Percentiles rank a stretch among this genome's conserved stretches.
phyloP scores from a whole-genome alignment of 768 basidiomycete species.

The Austroboletus eburneus region DNA sequence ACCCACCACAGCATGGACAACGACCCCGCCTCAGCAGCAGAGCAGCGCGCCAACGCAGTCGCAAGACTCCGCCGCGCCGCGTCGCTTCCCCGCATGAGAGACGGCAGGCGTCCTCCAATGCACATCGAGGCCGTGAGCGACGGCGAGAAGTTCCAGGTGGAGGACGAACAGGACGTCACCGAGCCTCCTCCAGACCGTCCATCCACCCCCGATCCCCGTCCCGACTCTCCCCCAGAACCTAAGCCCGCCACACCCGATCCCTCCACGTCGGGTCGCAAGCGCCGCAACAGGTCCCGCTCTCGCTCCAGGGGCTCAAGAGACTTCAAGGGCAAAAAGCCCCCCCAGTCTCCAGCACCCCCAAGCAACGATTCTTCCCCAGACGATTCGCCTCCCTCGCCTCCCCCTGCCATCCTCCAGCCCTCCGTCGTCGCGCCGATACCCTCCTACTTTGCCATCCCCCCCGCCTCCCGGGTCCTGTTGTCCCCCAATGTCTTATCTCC shows the following conservation, averaged over 20 bases:
- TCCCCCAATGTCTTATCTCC: slow-evolving; percentile 50
- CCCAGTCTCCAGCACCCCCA: slow-evolving; percentile 45
- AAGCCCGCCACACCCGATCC: slow-evolving; percentile 39
- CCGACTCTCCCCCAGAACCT: slow-evolving; percentile 27
- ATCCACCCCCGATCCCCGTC: slow-evolving; percentile 21
- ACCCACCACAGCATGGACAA: slow-evolving; percentile 26
- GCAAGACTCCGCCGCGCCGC: slow-evolving; percentile 91
- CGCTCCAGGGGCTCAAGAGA: slow-evolving; percentile 63
- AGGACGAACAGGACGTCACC: slow-evolving; percentile 28
- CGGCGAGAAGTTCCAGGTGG: slow-evolving; percentile 56
- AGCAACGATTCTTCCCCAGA: slow-evolving; percentile 74
- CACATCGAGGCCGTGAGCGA: slow-evolving; percentile 80
- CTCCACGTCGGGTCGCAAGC: slow-evolving; percentile 45
- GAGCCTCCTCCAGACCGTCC: slow-evolving; percentile 7
- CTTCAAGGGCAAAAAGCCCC: slow-evolving; percentile 57
- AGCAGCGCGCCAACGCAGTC: slow-evolving; percentile 84
- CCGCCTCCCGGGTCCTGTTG: slow-evolving; percentile 36
- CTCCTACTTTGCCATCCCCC: slow-evolving; percentile 47
- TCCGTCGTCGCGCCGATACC: slow-evolving; percentile 50
- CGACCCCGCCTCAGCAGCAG: slow-evolving; percentile 47
- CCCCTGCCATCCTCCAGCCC: slow-evolving; percentile 22
- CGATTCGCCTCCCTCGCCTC: slow-evolving; percentile 35
- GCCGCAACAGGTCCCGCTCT: slow-evolving; percentile 69
- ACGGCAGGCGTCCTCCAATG: slow-evolving; percentile 85
- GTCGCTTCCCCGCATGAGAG: slow-evolving; percentile 87